Evolutionary conservation across 805 yeast species (phyloP).

Genomic region (Blastobotrys chiropterorum): DNA sequence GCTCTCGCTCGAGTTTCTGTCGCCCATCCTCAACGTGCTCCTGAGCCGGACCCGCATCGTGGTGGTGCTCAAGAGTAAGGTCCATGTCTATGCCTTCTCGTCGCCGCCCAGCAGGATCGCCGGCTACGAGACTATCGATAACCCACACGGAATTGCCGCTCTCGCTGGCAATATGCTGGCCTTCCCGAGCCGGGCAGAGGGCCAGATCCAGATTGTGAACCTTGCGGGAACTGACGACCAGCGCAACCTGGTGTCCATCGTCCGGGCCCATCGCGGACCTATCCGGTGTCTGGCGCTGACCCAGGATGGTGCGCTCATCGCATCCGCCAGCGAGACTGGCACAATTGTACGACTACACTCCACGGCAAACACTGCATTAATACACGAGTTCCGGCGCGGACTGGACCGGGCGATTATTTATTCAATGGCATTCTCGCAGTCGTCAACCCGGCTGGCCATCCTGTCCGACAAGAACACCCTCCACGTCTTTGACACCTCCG

Average conservation of each 20-base stretch:
- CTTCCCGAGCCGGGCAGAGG: slow-evolving; percentile 68
- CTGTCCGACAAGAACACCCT: slow-evolving; percentile 84
- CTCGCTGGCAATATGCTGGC: slow-evolving; percentile 51
- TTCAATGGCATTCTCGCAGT: slow-evolving; percentile 77
- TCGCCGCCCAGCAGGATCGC: slow-evolving; percentile 68
- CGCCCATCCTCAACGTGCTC: slow-evolving; percentile 67
- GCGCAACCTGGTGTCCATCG: slow-evolving; percentile 57
- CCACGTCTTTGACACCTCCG: slow-evolving; percentile 66
- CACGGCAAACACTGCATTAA: slow-evolving; percentile 55
- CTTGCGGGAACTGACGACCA: slow-evolving; percentile 44
- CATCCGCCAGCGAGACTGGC: slow-evolving; percentile 78
- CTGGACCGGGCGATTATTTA: slow-evolving; percentile 76
- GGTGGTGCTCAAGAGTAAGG: slow-evolving; percentile 60
- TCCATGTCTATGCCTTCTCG: slow-evolving; percentile 72
- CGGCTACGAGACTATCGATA: slow-evolving; percentile 58
- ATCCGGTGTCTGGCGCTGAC: slow-evolving; percentile 60
- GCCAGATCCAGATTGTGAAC: slow-evolving; percentile 77
- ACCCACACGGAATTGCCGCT: slow-evolving; percentile 60
- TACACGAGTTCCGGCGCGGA: slow-evolving; percentile 88
- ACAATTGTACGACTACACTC: slow-evolving; percentile 73
- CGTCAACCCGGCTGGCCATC: slow-evolving; percentile 72
- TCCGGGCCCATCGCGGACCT: slow-evolving; percentile 69
- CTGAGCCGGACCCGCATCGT: slow-evolving; percentile 71
- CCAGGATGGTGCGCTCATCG: slow-evolving; percentile 59
- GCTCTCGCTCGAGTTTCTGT: slow-evolving; percentile 65